These are phyloP conservation scores for Rhodotorula sp. DNA, from an alignment of 1,284 basidiomycete species.

Conservation along the genomic window DNA sequence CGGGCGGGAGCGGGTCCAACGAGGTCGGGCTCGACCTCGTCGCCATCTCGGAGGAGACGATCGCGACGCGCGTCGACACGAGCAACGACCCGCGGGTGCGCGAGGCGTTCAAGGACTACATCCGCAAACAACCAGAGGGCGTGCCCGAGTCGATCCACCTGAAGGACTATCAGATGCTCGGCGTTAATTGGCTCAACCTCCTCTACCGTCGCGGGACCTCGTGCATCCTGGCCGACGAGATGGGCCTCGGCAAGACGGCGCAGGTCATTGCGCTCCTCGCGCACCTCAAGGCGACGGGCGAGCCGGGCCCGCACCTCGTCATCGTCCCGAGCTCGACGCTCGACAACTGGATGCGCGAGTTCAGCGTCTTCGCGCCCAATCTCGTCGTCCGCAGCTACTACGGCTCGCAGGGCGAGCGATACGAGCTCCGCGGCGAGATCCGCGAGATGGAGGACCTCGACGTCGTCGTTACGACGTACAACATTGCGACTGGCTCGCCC, in stretches of 20 bases:
- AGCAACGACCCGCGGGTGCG: slow-evolving; percentile 33
- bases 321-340: slow-evolving; percentile 95
- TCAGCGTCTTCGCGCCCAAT: slow-evolving; percentile 79
- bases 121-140: slow-evolving; percentile 72
- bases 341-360: slow-evolving; percentile 98
- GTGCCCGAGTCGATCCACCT: slow-evolving; percentile 72
- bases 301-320: slow-evolving; percentile 83
- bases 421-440: slow-evolving; percentile 68
- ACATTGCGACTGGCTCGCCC: slow-evolving; percentile 82
- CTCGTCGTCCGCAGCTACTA: slow-evolving; percentile 93
- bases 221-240: slow-evolving; percentile 97
- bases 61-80: slow-evolving; percentile 34
- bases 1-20: slow-evolving; percentile 26
- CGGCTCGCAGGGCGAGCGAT: slow-evolving; percentile 86
- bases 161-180: slow-evolving; percentile 95
- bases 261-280: slow-evolving; percentile 98
- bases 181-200: slow-evolving; percentile 95
- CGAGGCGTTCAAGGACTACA: slow-evolving; percentile 55
- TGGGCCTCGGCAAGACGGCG: slow-evolving; percentile 98
- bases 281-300: slow-evolving; percentile 75
- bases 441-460: slow-evolving; percentile 68
- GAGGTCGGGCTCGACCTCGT: slow-evolving; percentile 47
- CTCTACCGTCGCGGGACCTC: slow-evolving; percentile 78
- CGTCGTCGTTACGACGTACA: slow-evolving; percentile 95
- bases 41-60: slow-evolving; percentile 55